phyloP scores from a whole-genome alignment of 176 grass and related monocot genomes.

The Oryza glumipatula region DNA sequence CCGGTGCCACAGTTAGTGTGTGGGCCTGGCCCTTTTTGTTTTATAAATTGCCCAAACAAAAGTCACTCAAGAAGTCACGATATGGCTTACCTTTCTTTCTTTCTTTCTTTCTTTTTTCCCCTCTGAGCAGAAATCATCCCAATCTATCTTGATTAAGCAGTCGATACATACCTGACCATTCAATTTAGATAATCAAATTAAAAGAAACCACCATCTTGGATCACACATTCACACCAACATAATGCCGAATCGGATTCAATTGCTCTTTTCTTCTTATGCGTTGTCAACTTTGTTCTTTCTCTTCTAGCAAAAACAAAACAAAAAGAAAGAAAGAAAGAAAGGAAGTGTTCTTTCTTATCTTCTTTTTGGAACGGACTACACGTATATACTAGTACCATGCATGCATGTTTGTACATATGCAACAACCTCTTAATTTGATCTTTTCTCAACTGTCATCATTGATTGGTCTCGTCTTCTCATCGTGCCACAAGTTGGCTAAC shows the following conservation, averaged over 20 bases:
- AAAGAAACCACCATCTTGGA: background rate
- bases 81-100: no score
- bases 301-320: background rate
- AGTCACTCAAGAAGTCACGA: no score
- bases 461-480: background rate
- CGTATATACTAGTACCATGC: background rate
- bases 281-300: background rate
- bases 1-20: no score
- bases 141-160: no score
- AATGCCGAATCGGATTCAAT: constrained; percentile 3
- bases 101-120: no score
- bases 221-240: background rate
- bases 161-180: background rate
- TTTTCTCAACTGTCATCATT: background rate
- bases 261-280: background rate
- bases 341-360: background rate
- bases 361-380: background rate
- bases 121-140: no score
- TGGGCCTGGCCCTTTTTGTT: no score
- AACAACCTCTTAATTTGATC: background rate
- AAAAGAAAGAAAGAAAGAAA: background rate
- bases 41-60: no score
- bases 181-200: background rate
- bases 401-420: background rate
- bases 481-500: constrained; percentile 3